A percentile compares a stretch with the other conserved stretches of the same genome.
phyloP scores from a whole-genome alignment of 305 asterid species.

The Ajuga reptans region DNA sequence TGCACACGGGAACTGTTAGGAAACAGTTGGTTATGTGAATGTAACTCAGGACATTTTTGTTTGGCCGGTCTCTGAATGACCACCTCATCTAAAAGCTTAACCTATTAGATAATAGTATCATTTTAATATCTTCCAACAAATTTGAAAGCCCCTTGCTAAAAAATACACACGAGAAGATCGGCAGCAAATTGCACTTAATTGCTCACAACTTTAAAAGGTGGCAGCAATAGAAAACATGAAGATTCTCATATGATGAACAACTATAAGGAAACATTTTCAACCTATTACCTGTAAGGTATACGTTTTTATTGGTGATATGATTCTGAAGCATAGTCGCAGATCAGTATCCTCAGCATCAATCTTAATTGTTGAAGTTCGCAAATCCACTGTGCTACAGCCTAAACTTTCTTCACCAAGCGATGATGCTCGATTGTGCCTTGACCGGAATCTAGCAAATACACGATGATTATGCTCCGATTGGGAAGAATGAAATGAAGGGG shows the following conservation, averaged over 20 bases:
- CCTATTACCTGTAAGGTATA: conserved; percentile 73
- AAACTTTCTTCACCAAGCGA: conserved; percentile 55
- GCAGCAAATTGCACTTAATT: neutral
- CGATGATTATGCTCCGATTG: conserved; percentile 57
- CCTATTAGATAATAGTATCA: neutral
- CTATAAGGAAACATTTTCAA: conserved; percentile 16
- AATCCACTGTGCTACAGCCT: conserved; percentile 76
- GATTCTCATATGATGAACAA: conserved; percentile 4
- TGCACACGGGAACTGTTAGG: neutral
- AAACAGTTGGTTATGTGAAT: neutral
- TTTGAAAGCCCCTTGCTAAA: neutral
- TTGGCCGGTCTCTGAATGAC: neutral
- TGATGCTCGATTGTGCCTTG: conserved; percentile 52
- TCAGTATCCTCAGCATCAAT: conserved; percentile 91
- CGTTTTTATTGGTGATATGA: conserved; percentile 79
- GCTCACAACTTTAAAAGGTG: conserved; percentile 4
- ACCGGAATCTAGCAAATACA: conserved; percentile 81
- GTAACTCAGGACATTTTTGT: neutral
- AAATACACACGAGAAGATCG: neutral
- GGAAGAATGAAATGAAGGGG: conserved; percentile 49
- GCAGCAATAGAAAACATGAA: neutral
- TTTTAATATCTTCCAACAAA: neutral
- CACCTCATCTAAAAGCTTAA: neutral
- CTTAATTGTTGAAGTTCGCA: conserved; percentile 83
- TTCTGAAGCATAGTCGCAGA: conserved; percentile 88